Base-by-base conservation (phyloP, 2,329 filamentous ascomycete genomes). In the Blastomyces emzantsi region DNA sequence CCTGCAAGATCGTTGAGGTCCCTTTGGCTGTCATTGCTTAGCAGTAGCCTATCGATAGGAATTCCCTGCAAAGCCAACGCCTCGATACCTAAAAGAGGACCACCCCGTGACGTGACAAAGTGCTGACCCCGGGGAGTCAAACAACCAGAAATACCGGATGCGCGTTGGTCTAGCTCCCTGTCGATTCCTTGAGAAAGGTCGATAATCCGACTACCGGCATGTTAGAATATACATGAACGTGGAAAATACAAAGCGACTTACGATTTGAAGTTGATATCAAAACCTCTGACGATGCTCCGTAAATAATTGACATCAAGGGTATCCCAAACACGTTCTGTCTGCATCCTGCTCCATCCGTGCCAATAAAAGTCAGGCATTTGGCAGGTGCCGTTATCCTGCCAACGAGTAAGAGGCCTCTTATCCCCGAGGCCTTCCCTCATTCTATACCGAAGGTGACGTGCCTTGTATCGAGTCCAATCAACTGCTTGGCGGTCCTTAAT, bases 121-220 rank as follows among this genome's bases (percentile, higher is more conserved):
- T 83, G 82, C 8, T 84, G 79, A 0, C 87, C 88, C 6, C 71
- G 78, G 0, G 90, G 89, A 0, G 89, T 90, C 11, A 92, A 77
- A 69, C 90, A 92, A 0, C 83, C 81, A 1, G 83, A 77, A 6
- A 89, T 78, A 0, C 89, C 89, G 51, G 82, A 79, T 0, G 76
- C 73, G 0, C 72, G 73, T 1, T 66, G 73, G 60, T 84, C 80
- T 1, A 73, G 74, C 13, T 81, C 80, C 17, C 88, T 79, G 69
- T 90, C 87, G 9, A 90, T 80, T 61, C 91, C 92, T 69, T 92
- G 90, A 6, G 87, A 89, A 0, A 90, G 75, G 64, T 93, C 87
- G 67, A 85, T 80, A 45, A 71, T 75, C 58, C 76, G 71, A 64
- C 75, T 77, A 61, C 47, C 30, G 17, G 25, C 11, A 52, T 11